Conservation (phyloP, 2,329 filamentous ascomycete species). For the Diaporthe batatas region DNA sequence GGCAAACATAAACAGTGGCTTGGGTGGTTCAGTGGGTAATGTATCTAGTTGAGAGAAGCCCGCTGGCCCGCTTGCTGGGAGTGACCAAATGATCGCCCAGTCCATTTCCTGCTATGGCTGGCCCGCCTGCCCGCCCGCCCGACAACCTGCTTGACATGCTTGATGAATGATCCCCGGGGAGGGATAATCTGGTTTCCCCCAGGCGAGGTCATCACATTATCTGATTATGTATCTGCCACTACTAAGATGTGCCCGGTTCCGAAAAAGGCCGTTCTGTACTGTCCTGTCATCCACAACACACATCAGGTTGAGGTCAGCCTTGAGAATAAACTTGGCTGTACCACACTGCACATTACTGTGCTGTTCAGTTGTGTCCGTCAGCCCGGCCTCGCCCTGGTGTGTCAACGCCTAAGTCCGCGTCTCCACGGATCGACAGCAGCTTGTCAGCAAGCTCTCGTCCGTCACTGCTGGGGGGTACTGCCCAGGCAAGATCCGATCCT, state of each 20-base stretch:
- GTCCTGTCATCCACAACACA: slow-evolving; percentile 7
- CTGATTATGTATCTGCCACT: no score
- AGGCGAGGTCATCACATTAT: slow-evolving; percentile 16
- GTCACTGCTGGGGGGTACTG: background rate
- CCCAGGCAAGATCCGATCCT: background rate
- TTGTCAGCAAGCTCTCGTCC: slow-evolving; percentile 7
- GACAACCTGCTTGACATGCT: background rate
- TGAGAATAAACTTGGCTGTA: background rate
- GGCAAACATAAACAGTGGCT: background rate
- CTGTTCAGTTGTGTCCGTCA: background rate
- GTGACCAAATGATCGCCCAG: background rate
- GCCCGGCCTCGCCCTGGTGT: slow-evolving; percentile 18
- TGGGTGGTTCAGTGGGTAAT: no score
- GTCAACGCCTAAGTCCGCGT: slow-evolving; percentile 1
- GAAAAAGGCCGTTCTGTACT: background rate
- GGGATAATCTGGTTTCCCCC: background rate
- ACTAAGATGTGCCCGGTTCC: background rate
- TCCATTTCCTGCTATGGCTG: background rate
- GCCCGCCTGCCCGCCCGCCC: background rate
- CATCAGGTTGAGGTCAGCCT: slow-evolving; percentile 29
- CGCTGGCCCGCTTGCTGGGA: no score
- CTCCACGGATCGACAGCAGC: slow-evolving; percentile 9
- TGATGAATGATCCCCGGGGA: no score
- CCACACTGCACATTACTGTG: background rate
- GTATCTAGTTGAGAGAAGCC: no score